Base-by-base conservation (phyloP, 2,329 filamentous ascomycete genomes). In the Pyrenochaeta sp. region DNA sequence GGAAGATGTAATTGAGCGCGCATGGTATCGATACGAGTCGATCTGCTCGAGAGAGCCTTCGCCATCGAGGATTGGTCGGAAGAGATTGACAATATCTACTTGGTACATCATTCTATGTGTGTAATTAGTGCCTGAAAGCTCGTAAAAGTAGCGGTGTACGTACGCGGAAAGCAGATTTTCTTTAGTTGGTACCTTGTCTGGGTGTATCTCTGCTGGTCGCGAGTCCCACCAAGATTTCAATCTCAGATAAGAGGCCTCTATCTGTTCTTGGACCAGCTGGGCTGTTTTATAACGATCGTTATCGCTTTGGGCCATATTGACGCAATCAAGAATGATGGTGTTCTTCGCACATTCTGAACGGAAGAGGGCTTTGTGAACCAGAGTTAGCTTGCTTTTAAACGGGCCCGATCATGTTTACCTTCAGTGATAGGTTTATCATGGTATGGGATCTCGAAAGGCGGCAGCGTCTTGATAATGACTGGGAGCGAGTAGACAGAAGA, bases 101-200 rank as follows among this genome's bases (percentile, higher is more conserved):
- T 74, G 56, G 40, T 73, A 70, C 45, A 66, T 62, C 64, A 74
- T 69, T 7, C 71, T 75, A 30, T 5, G 9, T 5, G 9, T 19
- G 5, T 8, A 10, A 45, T 74, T 12, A 73, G 60, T 24, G 37
- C n/a, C 15, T 1, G 5, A 8, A 3, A 19, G 15, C 13, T 3
- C 4, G 12, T 43, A 10, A 5, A 15, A 27, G 13, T 19, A 30
- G n/a, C 10, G 12, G 12, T 10, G 8, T n/a, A 60, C 66, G 45
- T 66, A 75, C 72, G 70, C 68, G 37, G 61, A 61, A 10, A 74
- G 64, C 2, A 75, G 54, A 47, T 75, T 67, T 13, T 70, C 63
- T 10, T 67, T 66, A 6, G 68, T 65, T 24, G 69, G 62, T 30
- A 61, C 30, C 22, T 45, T 63, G n/a, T 61, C 58, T 4, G 72